Conservation (phyloP, 2,329 filamentous ascomycete species). For the Ascochyta rabiei region DNA sequence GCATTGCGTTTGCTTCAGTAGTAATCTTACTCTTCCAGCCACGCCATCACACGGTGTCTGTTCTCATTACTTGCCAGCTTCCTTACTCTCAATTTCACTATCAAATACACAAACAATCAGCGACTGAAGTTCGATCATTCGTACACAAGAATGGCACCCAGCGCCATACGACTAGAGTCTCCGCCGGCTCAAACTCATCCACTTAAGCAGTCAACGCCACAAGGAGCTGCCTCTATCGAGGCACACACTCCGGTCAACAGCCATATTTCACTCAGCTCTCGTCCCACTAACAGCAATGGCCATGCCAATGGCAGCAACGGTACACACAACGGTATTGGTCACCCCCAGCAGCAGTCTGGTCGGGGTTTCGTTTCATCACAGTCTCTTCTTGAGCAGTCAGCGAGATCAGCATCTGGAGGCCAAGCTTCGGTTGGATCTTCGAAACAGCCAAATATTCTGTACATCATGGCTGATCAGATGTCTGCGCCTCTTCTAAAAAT, state of each 20-base stretch:
- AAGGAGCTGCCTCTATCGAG: slow-evolving; percentile 30
- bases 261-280: slow-evolving; percentile 23
- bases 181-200: slow-evolving; percentile 20
- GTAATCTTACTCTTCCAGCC: background rate
- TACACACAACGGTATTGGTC: slow-evolving; percentile 15
- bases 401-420: slow-evolving; percentile 30
- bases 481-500: slow-evolving; percentile 89
- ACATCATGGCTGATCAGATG: slow-evolving; percentile 97
- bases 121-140: background rate
- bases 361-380: slow-evolving; percentile 36
- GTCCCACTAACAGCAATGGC: slow-evolving; percentile 21
- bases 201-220: slow-evolving; percentile 26
- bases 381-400: slow-evolving; percentile 32
- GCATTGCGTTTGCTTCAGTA: background rate
- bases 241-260: slow-evolving; percentile 27
- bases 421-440: slow-evolving; percentile 14
- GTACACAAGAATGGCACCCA: slow-evolving; percentile 35
- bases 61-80: background rate
- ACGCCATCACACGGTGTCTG: background rate
- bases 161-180: slow-evolving; percentile 35
- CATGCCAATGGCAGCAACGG: slow-evolving; percentile 23
- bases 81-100: background rate
- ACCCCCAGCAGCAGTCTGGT: slow-evolving; percentile 20
- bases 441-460: slow-evolving; percentile 75
- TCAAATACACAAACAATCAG: too few species aligned